Conservation (phyloP, 768 basidiomycete genomes). For the Lactarius pseudohatsudake region DNA sequence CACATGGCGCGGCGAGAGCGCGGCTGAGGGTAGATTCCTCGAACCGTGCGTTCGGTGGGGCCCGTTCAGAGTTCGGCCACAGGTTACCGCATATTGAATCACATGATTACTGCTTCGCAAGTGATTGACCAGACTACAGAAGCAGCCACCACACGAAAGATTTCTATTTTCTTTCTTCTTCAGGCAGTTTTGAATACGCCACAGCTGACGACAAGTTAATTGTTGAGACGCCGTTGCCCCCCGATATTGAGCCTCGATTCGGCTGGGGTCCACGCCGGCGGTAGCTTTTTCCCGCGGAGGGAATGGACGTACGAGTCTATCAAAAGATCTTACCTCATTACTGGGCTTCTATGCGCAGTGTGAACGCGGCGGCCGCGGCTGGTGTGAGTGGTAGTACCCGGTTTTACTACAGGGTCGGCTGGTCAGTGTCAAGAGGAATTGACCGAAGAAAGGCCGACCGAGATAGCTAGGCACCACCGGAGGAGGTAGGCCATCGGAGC, state of each 20-base stretch:
- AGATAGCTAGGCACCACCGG: neutral
- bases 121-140: neutral
- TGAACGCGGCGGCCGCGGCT: neutral
- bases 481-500: neutral
- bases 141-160: neutral
- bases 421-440: neutral
- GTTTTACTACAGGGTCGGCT: neutral
- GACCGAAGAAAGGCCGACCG: neutral
- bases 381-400: neutral
- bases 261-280: neutral
- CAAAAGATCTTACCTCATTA: neutral
- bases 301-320: neutral
- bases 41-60: neutral
- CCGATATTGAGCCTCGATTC: neutral
- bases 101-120: neutral
- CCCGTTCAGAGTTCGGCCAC: neutral
- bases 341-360: neutral
- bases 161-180: neutral
- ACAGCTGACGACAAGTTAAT: neutral
- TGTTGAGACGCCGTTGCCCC: neutral
- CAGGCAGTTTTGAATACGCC: neutral
- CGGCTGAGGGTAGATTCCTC: neutral
- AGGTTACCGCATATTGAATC: neutral
- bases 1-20: neutral
- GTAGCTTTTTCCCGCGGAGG: constrained; percentile 1